phyloP scores from a whole-genome alignment of 192 early-diverging fungal species.

The Coemansia sp. region DNA sequence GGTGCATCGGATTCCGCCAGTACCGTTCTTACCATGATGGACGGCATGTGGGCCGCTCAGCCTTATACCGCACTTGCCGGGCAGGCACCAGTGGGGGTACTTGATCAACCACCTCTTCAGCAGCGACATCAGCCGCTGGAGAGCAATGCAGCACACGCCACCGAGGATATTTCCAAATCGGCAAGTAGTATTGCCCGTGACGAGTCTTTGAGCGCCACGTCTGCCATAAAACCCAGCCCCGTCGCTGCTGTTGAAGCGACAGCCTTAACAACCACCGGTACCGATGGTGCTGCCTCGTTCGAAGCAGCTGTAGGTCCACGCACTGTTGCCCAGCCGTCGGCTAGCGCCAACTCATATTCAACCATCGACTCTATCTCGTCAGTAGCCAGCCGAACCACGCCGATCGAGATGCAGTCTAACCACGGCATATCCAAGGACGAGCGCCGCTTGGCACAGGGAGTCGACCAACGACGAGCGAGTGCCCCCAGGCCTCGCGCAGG shows the following conservation, averaged over 20 bases:
- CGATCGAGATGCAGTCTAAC: constrained; percentile 6
- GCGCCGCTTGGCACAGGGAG: not conserved
- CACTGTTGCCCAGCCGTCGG: constrained; percentile 18
- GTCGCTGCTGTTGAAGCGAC: not conserved
- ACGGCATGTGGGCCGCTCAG: constrained; percentile 26
- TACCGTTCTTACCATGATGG: constrained; percentile 15
- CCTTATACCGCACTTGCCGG: not conserved
- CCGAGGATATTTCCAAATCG: not conserved
- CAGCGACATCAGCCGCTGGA: not conserved
- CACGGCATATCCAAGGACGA: not conserved
- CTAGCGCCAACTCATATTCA: constrained; percentile 17
- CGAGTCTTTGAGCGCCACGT: not conserved
- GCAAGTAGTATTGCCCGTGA: not conserved
- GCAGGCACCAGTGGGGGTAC: not conserved
- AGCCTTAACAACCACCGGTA: not conserved
- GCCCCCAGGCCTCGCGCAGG: not conserved
- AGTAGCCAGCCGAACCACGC: constrained; percentile 25
- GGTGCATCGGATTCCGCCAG: not conserved
- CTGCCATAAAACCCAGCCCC: not conserved
- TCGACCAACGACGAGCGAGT: not conserved
- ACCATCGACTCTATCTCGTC: constrained; percentile 34
- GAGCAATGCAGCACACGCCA: not conserved
- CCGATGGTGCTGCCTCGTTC: not conserved
- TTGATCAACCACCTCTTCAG: not conserved
- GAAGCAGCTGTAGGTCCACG: constrained; percentile 9